Evolutionary conservation across 805 yeast genomes (phyloP).

Genomic region (Blastobotrys attinorum): DNA sequence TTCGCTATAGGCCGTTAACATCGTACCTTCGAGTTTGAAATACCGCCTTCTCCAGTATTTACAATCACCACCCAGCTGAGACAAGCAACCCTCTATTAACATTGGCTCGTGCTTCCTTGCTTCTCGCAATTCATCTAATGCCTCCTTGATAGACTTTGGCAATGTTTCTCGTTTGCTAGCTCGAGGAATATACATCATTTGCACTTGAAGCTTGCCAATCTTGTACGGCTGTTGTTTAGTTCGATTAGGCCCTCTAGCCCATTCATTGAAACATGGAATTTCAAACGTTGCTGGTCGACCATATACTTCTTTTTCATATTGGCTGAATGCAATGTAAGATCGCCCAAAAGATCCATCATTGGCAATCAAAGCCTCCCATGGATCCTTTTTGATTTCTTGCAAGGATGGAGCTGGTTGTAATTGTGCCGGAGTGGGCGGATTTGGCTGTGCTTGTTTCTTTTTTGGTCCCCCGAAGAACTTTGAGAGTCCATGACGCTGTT

Average conservation of each 20-base stretch:
- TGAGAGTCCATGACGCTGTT: constrained; percentile 2
- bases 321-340: constrained; percentile 57
- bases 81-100: constrained; percentile 56
- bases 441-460: constrained; percentile 1
- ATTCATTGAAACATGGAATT: constrained; percentile 69
- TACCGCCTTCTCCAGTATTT: constrained; percentile 63
- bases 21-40: constrained; percentile 64
- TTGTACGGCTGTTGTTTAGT: constrained; percentile 21
- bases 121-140: constrained; percentile 20
- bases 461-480: constrained; percentile 2
- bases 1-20: constrained; percentile 71
- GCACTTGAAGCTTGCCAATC: constrained; percentile 48
- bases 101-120: constrained; percentile 25
- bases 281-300: constrained; percentile 47
- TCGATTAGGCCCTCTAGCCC: constrained; percentile 40
- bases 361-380: constrained; percentile 59
- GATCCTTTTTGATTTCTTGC: constrained; percentile 23
- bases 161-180: constrained; percentile 30
- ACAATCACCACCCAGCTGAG: constrained; percentile 91
- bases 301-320: constrained; percentile 47
- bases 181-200: constrained; percentile 54
- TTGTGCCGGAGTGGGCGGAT: neutral
- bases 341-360: constrained; percentile 86
- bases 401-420: neutral
- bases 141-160: constrained; percentile 50